Evolutionary conservation across 2,329 filamentous ascomycete genomes (phyloP).

Genomic region (Huntiella bhutanensis): DNA sequence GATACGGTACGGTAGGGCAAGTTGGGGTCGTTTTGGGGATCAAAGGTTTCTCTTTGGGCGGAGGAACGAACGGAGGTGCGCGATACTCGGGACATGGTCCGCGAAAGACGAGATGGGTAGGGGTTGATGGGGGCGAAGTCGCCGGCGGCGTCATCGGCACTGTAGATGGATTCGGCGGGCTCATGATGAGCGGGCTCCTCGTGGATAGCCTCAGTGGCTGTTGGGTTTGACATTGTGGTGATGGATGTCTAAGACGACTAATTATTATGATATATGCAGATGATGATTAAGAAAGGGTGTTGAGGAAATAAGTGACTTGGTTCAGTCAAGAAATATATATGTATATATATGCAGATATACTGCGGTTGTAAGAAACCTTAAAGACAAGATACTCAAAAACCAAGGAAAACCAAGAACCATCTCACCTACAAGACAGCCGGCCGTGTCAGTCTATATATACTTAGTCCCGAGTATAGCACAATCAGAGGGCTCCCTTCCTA

Average conservation of each 20-base stretch:
- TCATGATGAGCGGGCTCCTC: not conserved
- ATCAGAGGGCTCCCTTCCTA: not conserved
- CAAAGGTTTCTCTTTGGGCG: constrained; percentile 19
- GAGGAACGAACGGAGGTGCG: constrained; percentile 12
- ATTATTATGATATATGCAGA: not conserved
- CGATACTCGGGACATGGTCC: constrained; percentile 14
- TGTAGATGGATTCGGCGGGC: not conserved
- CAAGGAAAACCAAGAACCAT: not conserved
- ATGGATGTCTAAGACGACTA: not conserved
- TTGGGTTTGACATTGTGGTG: not conserved
- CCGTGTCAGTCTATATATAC: not conserved
- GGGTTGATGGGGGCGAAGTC: constrained; percentile 7
- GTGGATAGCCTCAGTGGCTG: not conserved
- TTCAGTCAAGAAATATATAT: not conserved
- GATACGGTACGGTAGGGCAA: constrained; percentile 48
- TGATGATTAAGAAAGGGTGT: not conserved
- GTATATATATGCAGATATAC: not conserved
- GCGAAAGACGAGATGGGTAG: constrained; percentile 3
- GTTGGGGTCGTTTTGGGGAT: constrained; percentile 30
- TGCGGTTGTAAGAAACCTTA: not conserved
- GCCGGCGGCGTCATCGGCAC: not conserved
- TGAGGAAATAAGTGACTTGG: not conserved
- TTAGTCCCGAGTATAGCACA: not conserved
- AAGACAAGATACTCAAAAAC: not conserved
- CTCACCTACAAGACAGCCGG: not conserved